A percentile compares a stretch with the other conserved stretches of the same genome.
Evolutionary conservation across 2,329 filamentous ascomycete species (phyloP).

Genomic region (Penicillium griseofulvum): DNA sequence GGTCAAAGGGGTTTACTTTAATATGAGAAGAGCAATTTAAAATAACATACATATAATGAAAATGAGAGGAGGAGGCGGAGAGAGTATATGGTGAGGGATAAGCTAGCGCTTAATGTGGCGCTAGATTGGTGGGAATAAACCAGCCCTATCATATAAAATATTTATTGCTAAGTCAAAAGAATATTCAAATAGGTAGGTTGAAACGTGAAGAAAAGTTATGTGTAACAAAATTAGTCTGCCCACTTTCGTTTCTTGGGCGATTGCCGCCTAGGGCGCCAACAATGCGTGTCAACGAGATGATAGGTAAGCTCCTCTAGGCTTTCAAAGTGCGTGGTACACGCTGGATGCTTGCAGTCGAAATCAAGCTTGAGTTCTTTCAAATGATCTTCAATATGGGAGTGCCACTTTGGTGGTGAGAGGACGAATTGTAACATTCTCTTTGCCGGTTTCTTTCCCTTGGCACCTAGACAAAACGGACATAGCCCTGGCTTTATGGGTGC

Average conservation of each 20-base stretch:
- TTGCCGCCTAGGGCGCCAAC: neutral
- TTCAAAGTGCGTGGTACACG: neutral
- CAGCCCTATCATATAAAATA: too few species aligned
- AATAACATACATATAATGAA: too few species aligned
- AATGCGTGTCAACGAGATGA: neutral
- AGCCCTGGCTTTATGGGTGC: slow-evolving; percentile 10
- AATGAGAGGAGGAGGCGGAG: too few species aligned
- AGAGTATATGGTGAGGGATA: too few species aligned
- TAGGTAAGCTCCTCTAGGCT: slow-evolving; percentile 2
- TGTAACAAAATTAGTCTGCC: neutral
- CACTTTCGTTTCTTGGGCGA: neutral
- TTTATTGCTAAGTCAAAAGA: too few species aligned
- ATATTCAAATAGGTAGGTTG: too few species aligned
- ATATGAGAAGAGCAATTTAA: too few species aligned
- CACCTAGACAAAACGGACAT: slow-evolving; percentile 12
- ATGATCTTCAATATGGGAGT: slow-evolving; percentile 4
- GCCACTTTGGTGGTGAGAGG: neutral
- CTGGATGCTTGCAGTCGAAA: slow-evolving; percentile 1
- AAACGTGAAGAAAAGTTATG: too few species aligned
- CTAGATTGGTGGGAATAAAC: too few species aligned
- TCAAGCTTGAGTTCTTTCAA: neutral
- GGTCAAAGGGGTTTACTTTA: too few species aligned
- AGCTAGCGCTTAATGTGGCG: too few species aligned
- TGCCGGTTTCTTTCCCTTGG: neutral
- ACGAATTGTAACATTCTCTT: slow-evolving; percentile 6